Evolutionary conservation across 169 alveolate genomes (phyloP), one percentile per base, ranked within the genome.

Genomic region (Cystoisospora suis): DNA sequence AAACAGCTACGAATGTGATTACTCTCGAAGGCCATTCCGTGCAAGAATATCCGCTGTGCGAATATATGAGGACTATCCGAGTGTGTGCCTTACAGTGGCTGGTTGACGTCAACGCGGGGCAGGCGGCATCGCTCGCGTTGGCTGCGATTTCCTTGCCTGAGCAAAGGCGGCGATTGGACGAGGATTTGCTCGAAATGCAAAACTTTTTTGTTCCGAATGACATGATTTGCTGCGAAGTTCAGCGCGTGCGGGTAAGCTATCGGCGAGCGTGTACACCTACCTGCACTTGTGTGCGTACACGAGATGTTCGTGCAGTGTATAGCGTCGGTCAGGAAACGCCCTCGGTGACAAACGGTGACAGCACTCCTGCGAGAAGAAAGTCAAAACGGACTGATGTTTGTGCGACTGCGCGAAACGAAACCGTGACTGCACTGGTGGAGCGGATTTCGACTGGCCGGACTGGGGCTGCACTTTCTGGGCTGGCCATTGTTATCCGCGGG

Each of bases 201-300:
- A 29, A 9, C n/a, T 32, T 81, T 7, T 89, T 89, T 49, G 42
- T 75, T 9, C 65, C 53, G 23, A 23, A 59, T 4, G 93, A 89
- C 72, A 38, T 89, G 17, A 34, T 89, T 23, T 89, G 93, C 65
- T 89, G 93, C 46, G 93, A 89, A 45, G 93, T 89, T 9, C 93
- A 89, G 77, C 83, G 83, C 83, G 83, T 72, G 12, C n/a, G 56
- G 32, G 83, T 72, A 38, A 36, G 83, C 20, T 20, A 49, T 9
- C 61, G n/a, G n/a, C n/a, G n/a, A n/a, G n/a, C n/a, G n/a, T n/a
- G n/a, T n/a, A n/a, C n/a, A n/a, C n/a, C n/a, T n/a, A n/a, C n/a
- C n/a, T n/a, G n/a, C n/a, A n/a, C n/a, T n/a, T n/a, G n/a, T n/a
- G n/a, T n/a, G n/a, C n/a, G n/a, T n/a, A n/a, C n/a, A n/a, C n/a